Evolutionary conservation across 306 rosid genomes (phyloP), one percentile per base, ranked within the genome.

Genomic region (Citrullus amarus): DNA sequence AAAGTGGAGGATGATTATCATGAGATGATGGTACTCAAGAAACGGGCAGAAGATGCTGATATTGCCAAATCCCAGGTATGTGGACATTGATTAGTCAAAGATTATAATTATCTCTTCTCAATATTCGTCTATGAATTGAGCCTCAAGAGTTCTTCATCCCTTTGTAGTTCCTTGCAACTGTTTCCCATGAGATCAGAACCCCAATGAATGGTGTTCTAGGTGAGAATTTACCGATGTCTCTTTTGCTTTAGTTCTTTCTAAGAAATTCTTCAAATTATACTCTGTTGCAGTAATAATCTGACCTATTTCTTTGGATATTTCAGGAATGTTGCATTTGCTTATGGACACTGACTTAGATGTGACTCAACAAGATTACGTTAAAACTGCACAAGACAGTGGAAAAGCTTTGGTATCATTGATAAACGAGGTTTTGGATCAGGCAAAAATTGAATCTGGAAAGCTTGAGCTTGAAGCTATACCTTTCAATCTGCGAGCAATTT

Each of bases 181-280:
- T 95, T 78, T 95, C 99, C 74, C 98, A 95, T 63, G 99, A 95
- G 88, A 95, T 95, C 88, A 87, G 99, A 84, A 92, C 99, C 36
- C 99, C 99, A 59, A 95, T 95, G 99, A 95, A 92, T 62, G 99
- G 99, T 76, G 97, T 95, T 82, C 90, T 95, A 30, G 99, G 99
- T 95, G 86, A 88, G 97, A 79, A 44, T 50, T 79, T 57, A 72
- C 43, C 22, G 63, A 43, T 58, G 48, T 46, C 53, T 2, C 16
- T 65, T 11, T 56, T 70, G 63, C 78, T 72, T 69, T 13, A 12
- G 55, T 60, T 60, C 20, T 9, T 80, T 63, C 82, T 46, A 17
- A 28, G 28, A 65, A 34, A 78, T 17, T 78, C 48, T 76, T 38
- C 72, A 67, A 58, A 67, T 41, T 73, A 50, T 62, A 68, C 32